phyloP scores from a whole-genome alignment of 345 rosid genomes.

The Clausena lansium region DNA sequence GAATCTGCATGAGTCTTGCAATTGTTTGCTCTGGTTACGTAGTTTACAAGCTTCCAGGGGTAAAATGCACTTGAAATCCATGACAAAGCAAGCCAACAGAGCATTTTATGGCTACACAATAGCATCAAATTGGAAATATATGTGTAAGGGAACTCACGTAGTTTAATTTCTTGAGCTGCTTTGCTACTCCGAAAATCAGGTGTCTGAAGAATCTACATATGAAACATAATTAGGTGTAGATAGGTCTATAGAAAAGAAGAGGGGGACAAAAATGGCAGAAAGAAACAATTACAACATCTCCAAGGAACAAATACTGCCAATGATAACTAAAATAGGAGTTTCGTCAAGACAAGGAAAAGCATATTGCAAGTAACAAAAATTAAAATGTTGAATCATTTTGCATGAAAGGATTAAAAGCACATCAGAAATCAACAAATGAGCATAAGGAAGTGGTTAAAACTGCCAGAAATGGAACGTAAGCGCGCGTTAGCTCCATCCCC shows the following conservation, averaged over 20 bases:
- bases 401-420: not conserved
- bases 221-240: not conserved
- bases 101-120: not conserved
- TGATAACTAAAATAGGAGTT: not conserved
- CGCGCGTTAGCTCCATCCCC: not conserved
- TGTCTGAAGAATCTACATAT: constrained; percentile 19
- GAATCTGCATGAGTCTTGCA: not conserved
- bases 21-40: not conserved
- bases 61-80: not conserved
- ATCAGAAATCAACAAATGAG: not conserved
- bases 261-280: not conserved
- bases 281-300: not conserved
- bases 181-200: constrained; percentile 24
- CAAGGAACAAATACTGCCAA: not conserved
- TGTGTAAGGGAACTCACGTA: constrained; percentile 16
- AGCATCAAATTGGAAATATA: not conserved
- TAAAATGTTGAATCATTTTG: not conserved
- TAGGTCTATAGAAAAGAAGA: not conserved
- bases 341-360: not conserved
- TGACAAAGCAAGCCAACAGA: not conserved
- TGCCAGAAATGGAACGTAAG: not conserved
- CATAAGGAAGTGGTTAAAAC: not conserved
- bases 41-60: too few relatives aligned
- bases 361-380: not conserved
- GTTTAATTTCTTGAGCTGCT: constrained; percentile 22